Evolutionary conservation across 2,329 filamentous ascomycete species (phyloP), one percentile per base, ranked within the genome.

Genomic region (Dothideomycetes sp.): DNA sequence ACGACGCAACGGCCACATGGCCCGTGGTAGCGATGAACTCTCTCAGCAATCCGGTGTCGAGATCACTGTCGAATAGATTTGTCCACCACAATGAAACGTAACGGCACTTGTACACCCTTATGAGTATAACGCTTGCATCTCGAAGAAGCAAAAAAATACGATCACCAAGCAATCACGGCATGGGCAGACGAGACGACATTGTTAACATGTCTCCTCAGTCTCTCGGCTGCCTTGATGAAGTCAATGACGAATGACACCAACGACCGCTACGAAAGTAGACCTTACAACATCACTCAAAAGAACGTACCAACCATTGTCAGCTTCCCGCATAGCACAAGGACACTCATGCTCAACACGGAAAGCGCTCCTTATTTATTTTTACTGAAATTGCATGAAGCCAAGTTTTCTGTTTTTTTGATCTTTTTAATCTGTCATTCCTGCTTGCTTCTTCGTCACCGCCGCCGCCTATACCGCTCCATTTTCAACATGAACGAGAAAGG

Each of bases 1-100:
- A 38, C 63, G 67, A 40, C 74, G 73, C 52, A 79, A 78, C 53
- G 76, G 76, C 53, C 76, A 79, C 56, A 70, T 74, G 52, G 61
- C 69, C 43, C 73, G 75, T 50, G 73, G 73, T 52, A 79, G 75
- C 57, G 76, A 80, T 51, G 76, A 80, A 57, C 62, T 80, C 45
- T 74, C 74, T 42, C 68, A 73, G 49, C 73, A 70, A 52, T 59
- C 54, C 45, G 70, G 71, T 44, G 70, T 77, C 48, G 74, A 78
- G 57, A 77, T 79, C 56, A 75, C 78, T 52, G 75, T 78, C 52
- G 76, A 78, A 64, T 76, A 74, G 34, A 45, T 30, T 27, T n/a
- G 12, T 25, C 32, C 37, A 29, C 32, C 37, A 9, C 28, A 20
- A 44, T 32, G 33, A 44, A 28, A 35, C 33, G 28, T 37, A 37